Conservation (phyloP, 2,329 filamentous ascomycete genomes). For the Penicillium digitatum region DNA sequence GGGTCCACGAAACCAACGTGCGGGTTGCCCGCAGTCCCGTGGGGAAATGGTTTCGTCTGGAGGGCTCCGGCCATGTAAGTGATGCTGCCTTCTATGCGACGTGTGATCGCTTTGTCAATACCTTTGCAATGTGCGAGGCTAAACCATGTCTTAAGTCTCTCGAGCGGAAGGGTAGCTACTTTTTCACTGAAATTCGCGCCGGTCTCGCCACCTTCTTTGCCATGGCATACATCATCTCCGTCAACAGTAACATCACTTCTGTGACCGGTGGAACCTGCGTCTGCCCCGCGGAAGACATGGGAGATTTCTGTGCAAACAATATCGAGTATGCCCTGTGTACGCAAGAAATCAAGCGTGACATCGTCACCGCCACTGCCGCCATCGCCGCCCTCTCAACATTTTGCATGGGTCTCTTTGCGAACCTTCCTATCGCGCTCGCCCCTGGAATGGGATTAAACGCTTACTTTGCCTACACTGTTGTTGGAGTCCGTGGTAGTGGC, state of each 20-base stretch:
- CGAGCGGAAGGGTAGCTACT: slow-evolving; percentile 69
- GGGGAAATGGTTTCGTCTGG: slow-evolving; percentile 72
- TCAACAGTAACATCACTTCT: slow-evolving; percentile 66
- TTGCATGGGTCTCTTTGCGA: slow-evolving; percentile 77
- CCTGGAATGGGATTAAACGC: slow-evolving; percentile 81
- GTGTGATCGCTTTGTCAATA: not conserved
- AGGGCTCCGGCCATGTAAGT: slow-evolving; percentile 75
- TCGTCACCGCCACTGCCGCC: slow-evolving; percentile 80
- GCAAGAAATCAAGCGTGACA: slow-evolving; percentile 65
- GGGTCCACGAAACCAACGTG: slow-evolving; percentile 29
- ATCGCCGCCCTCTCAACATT: slow-evolving; percentile 77
- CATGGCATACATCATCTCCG: slow-evolving; percentile 74
- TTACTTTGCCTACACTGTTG: slow-evolving; percentile 79
- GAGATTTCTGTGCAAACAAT: slow-evolving; percentile 47
- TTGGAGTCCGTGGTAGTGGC: slow-evolving; percentile 71
- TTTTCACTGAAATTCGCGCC: slow-evolving; percentile 79
- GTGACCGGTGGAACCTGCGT: slow-evolving; percentile 72
- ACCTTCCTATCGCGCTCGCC: slow-evolving; percentile 69
- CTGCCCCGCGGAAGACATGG: slow-evolving; percentile 53
- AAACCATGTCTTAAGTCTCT: slow-evolving; percentile 52
- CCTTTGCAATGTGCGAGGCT: slow-evolving; percentile 2
- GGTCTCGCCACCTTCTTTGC: slow-evolving; percentile 75
- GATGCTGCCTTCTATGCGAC: not conserved
- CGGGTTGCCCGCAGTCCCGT: slow-evolving; percentile 61
- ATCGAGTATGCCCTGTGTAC: slow-evolving; percentile 45